Percentiles rank a stretch among this genome's conserved stretches.
These are phyloP conservation scores for Jamesozyma jinghongensis DNA, from an alignment of 805 yeast genomes.

Conservation along the genomic window DNA sequence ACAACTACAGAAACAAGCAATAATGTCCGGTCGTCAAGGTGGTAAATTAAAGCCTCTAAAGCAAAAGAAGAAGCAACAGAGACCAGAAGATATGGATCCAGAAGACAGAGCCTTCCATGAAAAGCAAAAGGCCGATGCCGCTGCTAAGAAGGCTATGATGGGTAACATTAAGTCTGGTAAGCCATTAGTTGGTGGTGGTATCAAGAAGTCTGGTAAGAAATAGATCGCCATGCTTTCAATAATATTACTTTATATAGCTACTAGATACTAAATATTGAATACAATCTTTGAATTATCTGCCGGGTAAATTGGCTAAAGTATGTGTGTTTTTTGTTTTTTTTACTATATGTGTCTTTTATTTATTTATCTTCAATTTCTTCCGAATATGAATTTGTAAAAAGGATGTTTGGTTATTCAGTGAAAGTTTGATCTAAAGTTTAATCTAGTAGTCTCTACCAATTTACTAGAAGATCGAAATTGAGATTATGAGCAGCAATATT, in stretches of 20 bases:
- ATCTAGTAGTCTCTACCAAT: too few species aligned
- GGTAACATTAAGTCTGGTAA: conserved; percentile 83
- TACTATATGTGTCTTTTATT: too few species aligned
- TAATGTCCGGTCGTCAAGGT: conserved; percentile 98
- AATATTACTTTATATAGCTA: background rate
- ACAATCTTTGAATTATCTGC: too few species aligned
- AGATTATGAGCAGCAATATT: background rate
- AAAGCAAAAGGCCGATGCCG: conserved; percentile 90
- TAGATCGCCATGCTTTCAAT: conserved; percentile 9
- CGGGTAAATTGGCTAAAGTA: conserved; percentile 4
- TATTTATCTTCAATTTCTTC: too few species aligned
- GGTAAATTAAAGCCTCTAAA: conserved; percentile 78
- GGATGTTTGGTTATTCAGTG: background rate
- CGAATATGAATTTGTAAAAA: too few species aligned
- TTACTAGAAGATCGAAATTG: background rate
- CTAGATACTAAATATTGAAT: background rate
- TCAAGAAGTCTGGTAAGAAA: conserved; percentile 77
- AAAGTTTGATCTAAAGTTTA: too few species aligned
- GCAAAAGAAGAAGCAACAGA: conserved; percentile 69
- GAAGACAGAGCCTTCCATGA: conserved; percentile 87
- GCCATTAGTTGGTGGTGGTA: conserved; percentile 88
- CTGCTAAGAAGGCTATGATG: conserved; percentile 85
- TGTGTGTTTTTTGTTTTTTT: background rate
- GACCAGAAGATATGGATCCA: conserved; percentile 55
- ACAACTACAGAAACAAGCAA: background rate